Percentiles rank a stretch among this genome's conserved stretches.
These are phyloP conservation scores for Talaromyces adpressus DNA, from an alignment of 495 filamentous ascomycete genomes.

Conservation along the genomic window DNA sequence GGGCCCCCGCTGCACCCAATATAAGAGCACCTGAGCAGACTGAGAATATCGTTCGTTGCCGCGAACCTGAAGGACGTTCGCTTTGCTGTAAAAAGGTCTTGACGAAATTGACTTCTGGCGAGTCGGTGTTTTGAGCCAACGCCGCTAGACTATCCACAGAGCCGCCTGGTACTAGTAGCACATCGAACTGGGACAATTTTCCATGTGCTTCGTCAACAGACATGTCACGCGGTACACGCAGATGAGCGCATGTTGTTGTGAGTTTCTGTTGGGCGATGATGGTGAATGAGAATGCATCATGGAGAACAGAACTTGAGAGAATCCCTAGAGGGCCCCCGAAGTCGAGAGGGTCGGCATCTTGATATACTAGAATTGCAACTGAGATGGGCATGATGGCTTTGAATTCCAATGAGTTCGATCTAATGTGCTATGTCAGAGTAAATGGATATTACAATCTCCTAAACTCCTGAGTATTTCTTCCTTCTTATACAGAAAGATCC, in stretches of 20 bases:
- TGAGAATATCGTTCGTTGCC: not conserved
- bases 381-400: not conserved
- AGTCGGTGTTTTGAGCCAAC: not conserved
- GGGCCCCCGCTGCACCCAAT: not conserved
- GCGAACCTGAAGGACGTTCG: not conserved
- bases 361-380: not conserved
- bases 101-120: not conserved
- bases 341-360: not conserved
- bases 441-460: not conserved
- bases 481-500: not conserved
- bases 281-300: not conserved
- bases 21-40: not conserved
- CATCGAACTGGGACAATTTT: not conserved
- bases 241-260: not conserved
- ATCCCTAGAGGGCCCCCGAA: not conserved
- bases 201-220: not conserved
- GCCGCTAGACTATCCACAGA: not conserved
- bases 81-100: not conserved
- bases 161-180: not conserved
- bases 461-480: not conserved
- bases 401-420: not conserved
- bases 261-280: not conserved
- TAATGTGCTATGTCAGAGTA: not conserved
- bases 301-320: not conserved
- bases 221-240: slow-evolving; percentile 1